Evolutionary conservation across 768 basidiomycete species (phyloP), one percentile per base, ranked within the genome.

Genomic region (Mycena capillaripes): DNA sequence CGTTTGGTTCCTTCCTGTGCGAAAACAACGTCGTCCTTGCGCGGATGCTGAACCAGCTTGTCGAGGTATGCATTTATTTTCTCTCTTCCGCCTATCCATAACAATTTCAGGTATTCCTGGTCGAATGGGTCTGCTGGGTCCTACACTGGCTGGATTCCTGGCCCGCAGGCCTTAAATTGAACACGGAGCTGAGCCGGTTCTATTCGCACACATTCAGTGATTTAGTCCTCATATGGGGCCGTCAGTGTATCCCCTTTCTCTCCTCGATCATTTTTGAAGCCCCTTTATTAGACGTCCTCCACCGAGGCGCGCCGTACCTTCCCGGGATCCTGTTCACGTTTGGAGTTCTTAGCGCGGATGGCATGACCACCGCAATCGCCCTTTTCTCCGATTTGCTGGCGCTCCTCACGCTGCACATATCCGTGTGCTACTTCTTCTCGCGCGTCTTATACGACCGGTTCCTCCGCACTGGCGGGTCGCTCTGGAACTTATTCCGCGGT

Each of bases 91-190:
- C 21, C 21, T 38, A n/a, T 46, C 30, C 46, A 40, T 16, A 0
- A 34, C 50, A 27, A 3, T 19, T 42, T 12, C 76, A 89, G 84
- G 68, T 70, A 36, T 82, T 85, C 70, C 78, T 91, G 1, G 83
- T 93, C 7, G 78, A 84, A 3, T 81, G 83, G 57, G 79, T 93
- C 11, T 87, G 88, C 50, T 82, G 83, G 19, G 85, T 87, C 0
- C 84, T 98, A 2, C 76, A 86, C 1, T 98, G 97, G 97, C 86
- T 99, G 16, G 94, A 98, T 79, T 90, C 93, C 71, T 99, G 97
- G 97, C 97, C 97, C 0, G 96, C 92, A 2, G 97, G 98, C 1
- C 83, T 99, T 46, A 99, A 99, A 81, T 91, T 99, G 62, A 99
- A 99, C 78, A 95, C 95, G 0, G 95, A 98, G 76, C 87, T 99